phyloP scores from a whole-genome alignment of 306 rosid genomes.

The Elaeagnus macrophylla region DNA sequence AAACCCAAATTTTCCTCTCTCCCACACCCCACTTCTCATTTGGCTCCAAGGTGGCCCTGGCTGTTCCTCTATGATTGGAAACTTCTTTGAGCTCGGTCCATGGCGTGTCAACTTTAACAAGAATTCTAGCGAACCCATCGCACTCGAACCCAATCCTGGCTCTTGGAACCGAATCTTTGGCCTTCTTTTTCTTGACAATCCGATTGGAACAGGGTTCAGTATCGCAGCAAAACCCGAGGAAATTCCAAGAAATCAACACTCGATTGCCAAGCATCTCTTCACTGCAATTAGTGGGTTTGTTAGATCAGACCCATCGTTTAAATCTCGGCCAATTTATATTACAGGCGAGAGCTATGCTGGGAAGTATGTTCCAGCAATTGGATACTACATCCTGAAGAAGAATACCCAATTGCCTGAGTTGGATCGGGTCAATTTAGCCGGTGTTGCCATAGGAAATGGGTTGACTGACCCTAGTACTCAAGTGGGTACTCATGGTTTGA shows the following conservation, averaged over 20 bases:
- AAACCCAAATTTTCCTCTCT: constrained; percentile 22
- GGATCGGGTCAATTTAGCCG: constrained; percentile 39
- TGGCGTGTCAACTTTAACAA: constrained; percentile 33
- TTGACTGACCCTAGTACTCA: constrained; percentile 51
- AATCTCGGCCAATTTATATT: constrained; percentile 46
- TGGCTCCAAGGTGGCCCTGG: constrained; percentile 84
- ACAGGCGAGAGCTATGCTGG: constrained; percentile 77
- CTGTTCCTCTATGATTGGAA: constrained; percentile 60
- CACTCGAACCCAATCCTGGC: constrained; percentile 38
- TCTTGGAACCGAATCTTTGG: constrained; percentile 65
- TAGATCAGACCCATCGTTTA: constrained; percentile 31
- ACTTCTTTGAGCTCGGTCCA: constrained; percentile 61
- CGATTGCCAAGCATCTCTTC: constrained; percentile 52
- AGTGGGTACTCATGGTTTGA: constrained; percentile 42
- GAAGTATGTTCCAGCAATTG: constrained; percentile 62
- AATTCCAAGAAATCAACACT: constrained; percentile 46
- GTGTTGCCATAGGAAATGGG: constrained; percentile 67
- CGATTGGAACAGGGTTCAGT: constrained; percentile 71
- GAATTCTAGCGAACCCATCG: constrained; percentile 1
- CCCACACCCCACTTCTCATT: constrained; percentile 55
- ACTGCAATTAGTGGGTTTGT: constrained; percentile 50
- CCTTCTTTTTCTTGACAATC: constrained; percentile 62
- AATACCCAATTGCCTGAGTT: constrained; percentile 23
- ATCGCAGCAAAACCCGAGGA: constrained; percentile 38
- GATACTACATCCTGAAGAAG: constrained; percentile 35